Evolutionary conservation across 2,329 filamentous ascomycete genomes (phyloP), one percentile per base, ranked within the genome.

Genomic region (Paraconiothyrium brasiliense): DNA sequence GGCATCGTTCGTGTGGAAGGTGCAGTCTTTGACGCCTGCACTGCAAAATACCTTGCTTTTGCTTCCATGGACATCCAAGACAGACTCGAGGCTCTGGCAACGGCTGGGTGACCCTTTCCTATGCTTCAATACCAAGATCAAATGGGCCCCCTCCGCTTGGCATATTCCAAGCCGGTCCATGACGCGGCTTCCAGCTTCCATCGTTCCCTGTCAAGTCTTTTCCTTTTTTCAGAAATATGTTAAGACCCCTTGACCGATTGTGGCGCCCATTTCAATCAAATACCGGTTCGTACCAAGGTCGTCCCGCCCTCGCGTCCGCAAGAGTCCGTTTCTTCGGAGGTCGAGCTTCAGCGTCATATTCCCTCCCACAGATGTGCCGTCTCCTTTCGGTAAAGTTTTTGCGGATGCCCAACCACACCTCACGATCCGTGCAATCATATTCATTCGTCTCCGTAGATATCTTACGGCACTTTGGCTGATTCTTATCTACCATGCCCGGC

Each of bases 391-490:
- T 49, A 14, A 60, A 60, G n/a, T 60, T 44, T 24, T 51, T 44
- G 16, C 58, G 58, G 14, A 60, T 24, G 1, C 35, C 43, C n/a
- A 60, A 14, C 51, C 58, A 60, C 8, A 52, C 35, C 22, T 55
- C 58, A 39, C 50, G 51, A 50, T 60, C 51, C 8, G 49, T 22
- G 7, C 43, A 49, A 16, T 60, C 51, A 22, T 32, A 34, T 7
- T 30, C 34, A 16, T 22, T 22, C n/a, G 47, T 20, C 34, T 22
- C 22, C 24, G 37, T 6, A 7, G 43, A 43, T 9, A 35, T 35
- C 6, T n/a, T 50, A 16, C 50, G 48, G 46, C 58, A 60, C n/a
- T 30, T 35, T n/a, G 51, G 58, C 27, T 60, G 49, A 5, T 60
- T 22, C 24, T 60, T 51, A 14, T 60, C 44, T 7, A 46, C 14